Base-by-base conservation (phyloP, 2,329 filamentous ascomycete genomes). In the Colletotrichum tropicale region DNA sequence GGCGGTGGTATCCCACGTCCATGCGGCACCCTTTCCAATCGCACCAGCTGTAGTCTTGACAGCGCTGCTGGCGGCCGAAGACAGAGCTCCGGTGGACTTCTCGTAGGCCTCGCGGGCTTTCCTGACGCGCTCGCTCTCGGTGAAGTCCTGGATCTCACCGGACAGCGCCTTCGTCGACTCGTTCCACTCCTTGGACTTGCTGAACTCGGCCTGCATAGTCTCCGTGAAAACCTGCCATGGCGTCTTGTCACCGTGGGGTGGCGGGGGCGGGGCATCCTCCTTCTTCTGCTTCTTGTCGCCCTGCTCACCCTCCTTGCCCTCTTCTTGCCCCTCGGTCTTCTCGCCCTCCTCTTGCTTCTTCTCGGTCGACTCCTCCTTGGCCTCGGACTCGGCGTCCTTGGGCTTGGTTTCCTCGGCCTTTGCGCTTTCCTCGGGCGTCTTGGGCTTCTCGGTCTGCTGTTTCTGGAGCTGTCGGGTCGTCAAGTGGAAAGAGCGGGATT, bases 211-310 rank as follows among this genome's bases (percentile, higher is more conserved):
- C 84, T 95, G 92, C 86, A 99, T 92, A n/a, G 97, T 99, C 83
- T 99, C 97, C 82, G 95, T 95, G 88, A 99, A 99, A 36, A 99
- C 97, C 84, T 98, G 95, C 96, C 97, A 98, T 70, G 97, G 97
- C 5, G 96, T 97, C 89, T 99, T 99, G 87, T 98, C 96, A 76
- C 97, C 97, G 82, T 99, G 97, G 24, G 96, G 96, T n/a, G 97
- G 96, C 16, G 96, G 96, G 26, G 96, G 95, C 15, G 96, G 93
- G 32, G 91, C 85, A 76, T 95, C 92, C 80, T 95, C 91, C 82
- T 93, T 90, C 83, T 93, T 89, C 76, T 90, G 85, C 77, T 92
- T 87, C 80, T 86, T 60, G 90, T 87, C 62, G 87, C 85, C 67
- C 55, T 89, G 84, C 60, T 86, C 43, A 5, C 43, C 43, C 43